Conservation (phyloP, 2,329 filamentous ascomycete genomes). For the Xylariaceae sp. region DNA sequence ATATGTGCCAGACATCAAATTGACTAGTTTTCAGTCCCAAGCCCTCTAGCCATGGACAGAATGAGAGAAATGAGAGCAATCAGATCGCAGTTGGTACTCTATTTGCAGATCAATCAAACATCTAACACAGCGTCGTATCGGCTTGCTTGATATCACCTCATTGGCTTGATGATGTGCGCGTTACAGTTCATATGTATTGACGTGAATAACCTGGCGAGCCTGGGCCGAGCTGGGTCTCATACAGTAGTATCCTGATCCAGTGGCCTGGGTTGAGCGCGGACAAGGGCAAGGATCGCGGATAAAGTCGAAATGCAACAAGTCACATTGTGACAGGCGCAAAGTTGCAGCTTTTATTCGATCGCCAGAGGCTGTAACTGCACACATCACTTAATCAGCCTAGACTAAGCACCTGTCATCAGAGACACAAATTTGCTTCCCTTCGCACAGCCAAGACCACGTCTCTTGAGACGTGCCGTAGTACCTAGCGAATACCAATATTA, state of each 20-base stretch:
- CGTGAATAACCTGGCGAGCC: not conserved
- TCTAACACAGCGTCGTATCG: no score
- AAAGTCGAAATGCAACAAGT: slow-evolving; percentile 14
- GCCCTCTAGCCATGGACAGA: no score
- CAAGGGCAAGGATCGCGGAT: slow-evolving; percentile 20
- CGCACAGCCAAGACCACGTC: not conserved
- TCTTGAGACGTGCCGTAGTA: no score
- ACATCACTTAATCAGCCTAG: slow-evolving; percentile 15
- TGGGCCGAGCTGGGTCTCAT: slow-evolving; percentile 3
- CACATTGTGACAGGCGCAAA: slow-evolving; percentile 5
- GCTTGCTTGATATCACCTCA: no score
- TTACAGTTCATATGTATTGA: no score
- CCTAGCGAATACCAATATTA: no score
- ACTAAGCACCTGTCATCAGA: slow-evolving; percentile 9
- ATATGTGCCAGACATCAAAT: no score
- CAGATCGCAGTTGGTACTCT: no score
- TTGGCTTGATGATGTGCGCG: no score
- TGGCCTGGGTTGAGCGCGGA: slow-evolving; percentile 15
- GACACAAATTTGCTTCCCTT: not conserved
- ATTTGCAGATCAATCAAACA: no score
- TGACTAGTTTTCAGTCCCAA: no score
- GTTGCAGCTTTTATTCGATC: slow-evolving; percentile 12
- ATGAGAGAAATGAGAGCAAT: no score
- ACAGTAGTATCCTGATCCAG: slow-evolving; percentile 17
- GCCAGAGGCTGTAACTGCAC: slow-evolving; percentile 10